Evolutionary conservation across 179 eudicot species (phyloP), one percentile per base, ranked within the genome.

Genomic region (Spergularia azorica): DNA sequence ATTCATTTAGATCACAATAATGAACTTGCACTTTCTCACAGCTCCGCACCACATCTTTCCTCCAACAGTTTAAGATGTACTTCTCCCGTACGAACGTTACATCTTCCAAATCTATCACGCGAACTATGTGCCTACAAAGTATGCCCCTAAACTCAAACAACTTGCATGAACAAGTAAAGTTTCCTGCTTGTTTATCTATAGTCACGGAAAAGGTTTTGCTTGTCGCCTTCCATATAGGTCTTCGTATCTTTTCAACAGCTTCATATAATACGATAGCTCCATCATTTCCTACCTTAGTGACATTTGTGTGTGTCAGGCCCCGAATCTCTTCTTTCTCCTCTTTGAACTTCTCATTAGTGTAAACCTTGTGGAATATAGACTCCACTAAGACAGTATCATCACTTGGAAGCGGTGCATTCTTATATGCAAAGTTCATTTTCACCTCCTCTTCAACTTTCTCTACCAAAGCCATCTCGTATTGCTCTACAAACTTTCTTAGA

Each of bases 41-140:
- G 0, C 38, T 17, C 5, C 62, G 32, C 0, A 63, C 61, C n/a
- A 63, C 3, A 39, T 63, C 69, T 32, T 63, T 74, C 14, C 77
- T 63, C 70, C 70, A 63, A 32, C 61, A 15, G 32, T 51, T 4
- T 43, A 74, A 51, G 3, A 77, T 62, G 17, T 69, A 69, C 26
- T 69, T 77, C 11, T 60, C 61, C 0, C 60, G 69, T 20, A 77
- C 69, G 15, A 0, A 7, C 16, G 26, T 55, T 2, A 77, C n/a
- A 13, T 60, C 67, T 6, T 77, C 74, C 9, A 57, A 3, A 9
- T 77, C 52, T 0, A 59, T 68, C 6, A 32, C 36, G 4, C 15
- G 12, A 7, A 77, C 26, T 20, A 77, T 69, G 18, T 69, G 79
- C 3, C 12, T 60, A 13, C 79, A 77, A 50, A 77, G 43, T 9